Percentiles rank a stretch among this genome's conserved stretches.
Conservation (phyloP, 345 rosid species). For the Erucastrum elatum region DNA sequence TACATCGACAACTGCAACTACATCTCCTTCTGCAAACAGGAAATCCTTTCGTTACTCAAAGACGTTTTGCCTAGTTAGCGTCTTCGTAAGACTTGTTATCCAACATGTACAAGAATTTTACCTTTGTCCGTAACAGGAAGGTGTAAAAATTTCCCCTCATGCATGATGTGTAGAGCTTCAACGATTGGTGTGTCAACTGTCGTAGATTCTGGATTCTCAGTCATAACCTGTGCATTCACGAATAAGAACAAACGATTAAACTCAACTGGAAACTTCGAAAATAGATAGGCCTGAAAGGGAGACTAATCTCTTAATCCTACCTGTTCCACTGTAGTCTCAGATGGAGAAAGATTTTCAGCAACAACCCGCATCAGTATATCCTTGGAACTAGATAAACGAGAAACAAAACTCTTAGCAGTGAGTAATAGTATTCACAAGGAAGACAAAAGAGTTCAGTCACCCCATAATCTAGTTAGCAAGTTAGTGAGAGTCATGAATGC, state of each 20-base stretch:
- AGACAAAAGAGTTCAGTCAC: slow-evolving; percentile 20
- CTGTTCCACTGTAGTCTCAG: slow-evolving; percentile 78
- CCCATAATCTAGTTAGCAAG: slow-evolving; percentile 4
- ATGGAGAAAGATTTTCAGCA: slow-evolving; percentile 74
- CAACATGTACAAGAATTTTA: slow-evolving; percentile 22
- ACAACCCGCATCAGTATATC: slow-evolving; percentile 98
- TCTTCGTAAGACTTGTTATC: slow-evolving; percentile 9
- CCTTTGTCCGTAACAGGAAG: slow-evolving; percentile 93
- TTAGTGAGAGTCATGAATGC: background rate
- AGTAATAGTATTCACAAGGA: background rate
- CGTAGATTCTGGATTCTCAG: slow-evolving; percentile 93
- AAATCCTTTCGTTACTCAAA: slow-evolving; percentile 23
- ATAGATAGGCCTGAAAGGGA: slow-evolving; percentile 7
- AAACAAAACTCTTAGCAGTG: slow-evolving; percentile 21
- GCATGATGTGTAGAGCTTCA: slow-evolving; percentile 95
- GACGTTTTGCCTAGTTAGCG: background rate
- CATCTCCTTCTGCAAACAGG: slow-evolving; percentile 66
- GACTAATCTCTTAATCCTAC: slow-evolving; percentile 43
- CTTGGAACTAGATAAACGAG: slow-evolving; percentile 62
- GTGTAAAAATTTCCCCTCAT: slow-evolving; percentile 96
- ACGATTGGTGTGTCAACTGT: slow-evolving; percentile 86
- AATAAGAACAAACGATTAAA: slow-evolving; percentile 9
- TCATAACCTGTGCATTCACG: slow-evolving; percentile 73
- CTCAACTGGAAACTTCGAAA: slow-evolving; percentile 11
- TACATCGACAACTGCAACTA: slow-evolving; percentile 87